phyloP scores from a whole-genome alignment of 2,329 filamentous ascomycete species.

The Verticillium alfalfae region DNA sequence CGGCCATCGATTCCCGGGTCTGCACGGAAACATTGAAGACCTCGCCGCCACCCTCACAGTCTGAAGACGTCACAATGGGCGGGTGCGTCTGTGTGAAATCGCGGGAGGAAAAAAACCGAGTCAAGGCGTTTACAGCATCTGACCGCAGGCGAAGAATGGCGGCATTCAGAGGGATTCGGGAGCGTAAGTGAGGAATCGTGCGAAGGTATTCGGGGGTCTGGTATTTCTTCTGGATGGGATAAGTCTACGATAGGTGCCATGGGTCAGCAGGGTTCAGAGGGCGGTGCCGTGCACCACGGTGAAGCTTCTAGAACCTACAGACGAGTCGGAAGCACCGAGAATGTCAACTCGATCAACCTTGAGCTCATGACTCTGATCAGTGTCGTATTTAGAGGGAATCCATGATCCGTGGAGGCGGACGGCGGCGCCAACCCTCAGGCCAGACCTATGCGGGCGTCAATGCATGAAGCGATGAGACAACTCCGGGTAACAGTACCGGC shows the following conservation, averaged over 20 bases:
- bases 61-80: conserved; percentile 91
- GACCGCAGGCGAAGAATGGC: conserved; percentile 79
- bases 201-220: conserved; percentile 86
- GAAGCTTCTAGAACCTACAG: conserved; percentile 41
- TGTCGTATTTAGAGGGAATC: conserved; percentile 59
- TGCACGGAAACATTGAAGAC: conserved; percentile 68
- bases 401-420: conserved; percentile 74
- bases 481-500: conserved; percentile 49
- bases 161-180: conserved; percentile 75
- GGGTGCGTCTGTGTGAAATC: conserved; percentile 82
- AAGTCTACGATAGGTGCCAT: conserved; percentile 52
- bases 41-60: conserved; percentile 94
- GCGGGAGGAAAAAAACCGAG: conserved; percentile 66
- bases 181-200: conserved; percentile 78
- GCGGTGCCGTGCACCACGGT: background rate
- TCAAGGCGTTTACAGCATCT: conserved; percentile 66
- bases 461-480: conserved; percentile 15
- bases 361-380: conserved; percentile 73
- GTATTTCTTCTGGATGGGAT: conserved; percentile 94
- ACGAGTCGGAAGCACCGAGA: conserved; percentile 72
- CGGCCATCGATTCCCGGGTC: conserved; percentile 9
- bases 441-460: conserved; percentile 40
- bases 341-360: conserved; percentile 65
- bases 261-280: conserved; percentile 5
- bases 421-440: conserved; percentile 71